These are phyloP conservation scores for Hypoxylon sp. DNA, from an alignment of 2,329 filamentous ascomycete genomes.

Conservation along the genomic window DNA sequence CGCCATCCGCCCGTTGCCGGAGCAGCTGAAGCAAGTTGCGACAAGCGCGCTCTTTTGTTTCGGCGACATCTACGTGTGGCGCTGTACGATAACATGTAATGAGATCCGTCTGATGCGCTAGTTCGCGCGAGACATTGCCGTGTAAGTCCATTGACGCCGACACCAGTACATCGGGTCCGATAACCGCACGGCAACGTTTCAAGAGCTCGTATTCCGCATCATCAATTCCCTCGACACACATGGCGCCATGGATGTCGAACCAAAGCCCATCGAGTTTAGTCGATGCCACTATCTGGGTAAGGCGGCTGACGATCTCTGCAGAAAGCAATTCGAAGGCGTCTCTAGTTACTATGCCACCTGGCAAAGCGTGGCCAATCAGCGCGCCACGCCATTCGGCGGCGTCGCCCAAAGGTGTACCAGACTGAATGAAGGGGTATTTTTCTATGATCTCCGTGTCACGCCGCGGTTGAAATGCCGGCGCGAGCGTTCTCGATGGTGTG, in stretches of 20 bases:
- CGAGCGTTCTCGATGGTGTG: conserved; percentile 64
- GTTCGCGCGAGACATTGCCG: conserved; percentile 66
- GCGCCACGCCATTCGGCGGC: conserved; percentile 65
- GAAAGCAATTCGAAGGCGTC: conserved; percentile 63
- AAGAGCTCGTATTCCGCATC: conserved; percentile 66
- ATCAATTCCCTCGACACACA: conserved; percentile 66
- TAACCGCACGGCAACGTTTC: conserved; percentile 60
- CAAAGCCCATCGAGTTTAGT: conserved; percentile 64
- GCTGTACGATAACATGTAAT: conserved; percentile 69
- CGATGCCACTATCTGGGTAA: conserved; percentile 56
- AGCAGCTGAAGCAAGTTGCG: conserved; percentile 63
- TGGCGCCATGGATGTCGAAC: conserved; percentile 71
- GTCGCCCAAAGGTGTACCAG: conserved; percentile 58
- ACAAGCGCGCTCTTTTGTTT: conserved; percentile 67
- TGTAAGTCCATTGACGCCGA: conserved; percentile 71
- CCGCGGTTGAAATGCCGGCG: conserved; percentile 65
- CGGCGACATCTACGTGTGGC: conserved; percentile 65
- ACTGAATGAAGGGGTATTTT: conserved; percentile 63
- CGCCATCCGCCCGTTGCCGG: conserved; percentile 39
- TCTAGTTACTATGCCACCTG: conserved; percentile 64
- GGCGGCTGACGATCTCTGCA: conserved; percentile 56
- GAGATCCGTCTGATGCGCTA: conserved; percentile 66
- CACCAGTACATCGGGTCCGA: conserved; percentile 63
- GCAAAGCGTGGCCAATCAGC: conserved; percentile 66
- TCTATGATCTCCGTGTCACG: conserved; percentile 61